Evolutionary conservation across 2,329 filamentous ascomycete genomes (phyloP), one percentile per base, ranked within the genome.

Genomic region (Nannizziopsis arthrosporioides): DNA sequence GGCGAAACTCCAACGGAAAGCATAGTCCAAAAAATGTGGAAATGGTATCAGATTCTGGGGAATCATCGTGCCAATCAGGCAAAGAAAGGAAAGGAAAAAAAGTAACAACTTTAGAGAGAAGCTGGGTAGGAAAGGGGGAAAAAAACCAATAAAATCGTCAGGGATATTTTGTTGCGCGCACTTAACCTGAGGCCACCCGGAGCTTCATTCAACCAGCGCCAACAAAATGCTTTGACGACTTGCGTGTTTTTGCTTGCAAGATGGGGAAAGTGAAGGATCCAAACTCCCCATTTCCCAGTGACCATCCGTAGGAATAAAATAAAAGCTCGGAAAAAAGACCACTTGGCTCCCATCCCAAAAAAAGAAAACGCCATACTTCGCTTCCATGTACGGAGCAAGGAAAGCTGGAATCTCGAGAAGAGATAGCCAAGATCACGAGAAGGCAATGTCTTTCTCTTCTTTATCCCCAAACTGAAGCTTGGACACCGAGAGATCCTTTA

Each of bases 401-500:
- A 15, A n/a, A 22, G 34, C 32, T 22, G 9, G 11, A 11, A 39
- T 34, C 38, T 2, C 39, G 22, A 8, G 30, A 40, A 37, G 39
- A 36, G 39, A 43, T 40, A 48, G 40, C 19, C 40, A 44, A 32
- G 15, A 32, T 31, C 11, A 44, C 8, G 19, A 15, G 18, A 42
- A 18, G 22, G 22, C 7, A 7, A 27, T 27, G 3, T 27, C 4
- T 27, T 39, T 81, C 95, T 59, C 88, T 9, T 12, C 27, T 40
- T 39, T 82, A 95, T 58, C 89, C 89, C 89, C 89, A 96, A 57
- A 95, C 90, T 55, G 87, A 93, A 55, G 89, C 88, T 65, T 93
- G 87, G 53, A 89, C 84, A 55, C 88, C 85, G 53, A 93, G 80
- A 44, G 80, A 79, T 55, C 81, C 85, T 60, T 85, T 86, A 60